A percentile compares a stretch with the other conserved stretches of the same genome.
These are phyloP conservation scores for Dendrothele bispora DNA, from an alignment of 768 basidiomycete genomes.

Conservation along the genomic window DNA sequence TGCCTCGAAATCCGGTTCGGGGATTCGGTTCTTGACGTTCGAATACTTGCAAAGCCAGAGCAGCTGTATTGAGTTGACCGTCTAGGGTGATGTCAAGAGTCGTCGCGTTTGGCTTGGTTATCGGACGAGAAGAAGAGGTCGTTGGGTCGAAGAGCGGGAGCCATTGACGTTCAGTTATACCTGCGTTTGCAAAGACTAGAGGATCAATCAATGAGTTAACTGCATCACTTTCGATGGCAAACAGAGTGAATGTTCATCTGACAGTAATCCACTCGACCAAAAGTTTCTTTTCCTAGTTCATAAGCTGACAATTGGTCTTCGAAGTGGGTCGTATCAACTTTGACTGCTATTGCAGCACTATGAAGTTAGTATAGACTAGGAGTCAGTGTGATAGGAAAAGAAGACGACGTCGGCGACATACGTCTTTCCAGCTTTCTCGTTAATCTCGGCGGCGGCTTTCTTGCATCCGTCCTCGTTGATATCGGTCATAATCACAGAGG, in stretches of 20 bases:
- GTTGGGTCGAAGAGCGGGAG: slow-evolving; percentile 16
- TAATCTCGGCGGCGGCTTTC: slow-evolving; percentile 14
- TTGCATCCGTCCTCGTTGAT: slow-evolving; percentile 12
- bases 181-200: slow-evolving; percentile 20
- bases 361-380: too few relatives aligned
- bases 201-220: background rate
- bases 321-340: slow-evolving; percentile 15
- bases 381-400: background rate
- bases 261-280: slow-evolving; percentile 19
- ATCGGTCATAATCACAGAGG: slow-evolving; percentile 15
- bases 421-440: slow-evolving; percentile 15
- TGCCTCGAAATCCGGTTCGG: slow-evolving; percentile 16
- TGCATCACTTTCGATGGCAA: background rate
- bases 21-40: slow-evolving; percentile 16
- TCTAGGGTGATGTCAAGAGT: slow-evolving; percentile 15
- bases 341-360: slow-evolving; percentile 16
- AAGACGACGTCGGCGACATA: slow-evolving; percentile 3
- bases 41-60: slow-evolving; percentile 19
- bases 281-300: slow-evolving; percentile 9
- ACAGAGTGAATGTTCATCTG: background rate
- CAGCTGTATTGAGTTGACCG: slow-evolving; percentile 18
- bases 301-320: slow-evolving; percentile 18
- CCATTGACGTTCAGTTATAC: slow-evolving; percentile 18
- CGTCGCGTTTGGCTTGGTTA: slow-evolving; percentile 14
- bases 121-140: slow-evolving; percentile 9